A percentile compares a stretch with the other conserved stretches of the same genome.
Conservation (phyloP, 805 yeast species). For the Yueomyces sinensis region DNA sequence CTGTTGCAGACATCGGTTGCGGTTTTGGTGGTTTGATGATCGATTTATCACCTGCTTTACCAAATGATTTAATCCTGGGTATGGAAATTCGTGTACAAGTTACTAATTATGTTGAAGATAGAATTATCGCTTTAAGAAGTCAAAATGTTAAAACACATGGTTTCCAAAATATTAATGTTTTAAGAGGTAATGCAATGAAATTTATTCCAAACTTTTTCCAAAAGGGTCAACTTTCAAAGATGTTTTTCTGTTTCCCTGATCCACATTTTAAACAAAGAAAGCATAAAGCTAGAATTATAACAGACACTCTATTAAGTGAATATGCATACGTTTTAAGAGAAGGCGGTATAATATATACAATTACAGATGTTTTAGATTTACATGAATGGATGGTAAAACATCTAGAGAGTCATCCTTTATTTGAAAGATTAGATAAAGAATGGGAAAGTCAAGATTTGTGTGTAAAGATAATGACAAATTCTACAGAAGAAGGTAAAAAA, state of each 20-base stretch:
- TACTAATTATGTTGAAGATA: constrained; percentile 90
- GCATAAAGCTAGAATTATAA: constrained; percentile 92
- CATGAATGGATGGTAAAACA: constrained; percentile 96
- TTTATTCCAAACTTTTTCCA: constrained; percentile 87
- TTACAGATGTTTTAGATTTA: constrained; percentile 87
- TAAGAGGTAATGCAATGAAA: constrained; percentile 96
- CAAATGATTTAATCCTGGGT: constrained; percentile 67
- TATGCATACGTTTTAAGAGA: constrained; percentile 82
- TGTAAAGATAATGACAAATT: constrained; percentile 73
- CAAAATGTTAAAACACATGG: constrained; percentile 18
- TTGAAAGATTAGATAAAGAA: constrained; percentile 62
- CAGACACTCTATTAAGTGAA: constrained; percentile 78
- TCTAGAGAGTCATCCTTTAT: constrained; percentile 80
- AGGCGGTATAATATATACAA: constrained; percentile 84
- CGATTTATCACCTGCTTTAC: constrained; percentile 65
- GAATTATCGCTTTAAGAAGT: constrained; percentile 76
- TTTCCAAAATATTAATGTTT: constrained; percentile 77
- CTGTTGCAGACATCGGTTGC: constrained; percentile 93
- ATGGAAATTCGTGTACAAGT: constrained; percentile 98
- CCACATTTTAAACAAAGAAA: constrained; percentile 97
- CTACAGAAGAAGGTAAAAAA: constrained; percentile 98
- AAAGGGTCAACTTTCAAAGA: constrained; percentile 71
- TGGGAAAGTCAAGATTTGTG: constrained; percentile 76
- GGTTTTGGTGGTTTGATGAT: constrained; percentile 90
- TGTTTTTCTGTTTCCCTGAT: constrained; percentile 99